These are phyloP conservation scores for Boletus vinaceobasis DNA, from an alignment of 768 basidiomycete species.

Conservation along the genomic window DNA sequence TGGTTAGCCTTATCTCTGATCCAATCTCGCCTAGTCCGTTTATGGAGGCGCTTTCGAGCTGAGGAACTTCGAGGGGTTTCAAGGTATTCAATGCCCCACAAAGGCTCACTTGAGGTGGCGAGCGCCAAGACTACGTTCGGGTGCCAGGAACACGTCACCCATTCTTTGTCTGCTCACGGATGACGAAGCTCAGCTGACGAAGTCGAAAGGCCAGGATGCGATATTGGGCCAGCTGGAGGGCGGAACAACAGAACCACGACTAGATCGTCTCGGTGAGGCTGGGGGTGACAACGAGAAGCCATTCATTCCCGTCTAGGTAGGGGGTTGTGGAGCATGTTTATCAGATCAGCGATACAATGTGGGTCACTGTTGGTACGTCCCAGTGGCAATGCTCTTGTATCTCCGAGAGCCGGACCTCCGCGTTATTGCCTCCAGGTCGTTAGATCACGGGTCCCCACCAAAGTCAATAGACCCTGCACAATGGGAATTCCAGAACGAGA, in stretches of 20 bases:
- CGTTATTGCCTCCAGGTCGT: neutral
- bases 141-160: conserved; percentile 45
- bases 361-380: neutral
- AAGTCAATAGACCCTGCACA: neutral
- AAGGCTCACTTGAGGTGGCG: conserved; percentile 51
- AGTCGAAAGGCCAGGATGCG: conserved; percentile 49
- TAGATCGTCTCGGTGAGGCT: conserved; percentile 33
- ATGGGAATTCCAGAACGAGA: neutral
- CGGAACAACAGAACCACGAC: conserved; percentile 29
- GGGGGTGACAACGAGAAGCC: conserved; percentile 36
- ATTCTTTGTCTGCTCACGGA: conserved; percentile 48
- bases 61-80: conserved; percentile 45
- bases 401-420: neutral
- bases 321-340: conserved; percentile 33
- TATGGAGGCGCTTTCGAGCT: conserved; percentile 49
- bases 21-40: conserved; percentile 33
- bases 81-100: conserved; percentile 33
- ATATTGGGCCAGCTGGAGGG: conserved; percentile 40
- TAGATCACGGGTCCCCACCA: conserved; percentile 3
- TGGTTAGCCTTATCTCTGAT: conserved; percentile 2
- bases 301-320: conserved; percentile 41
- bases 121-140: conserved; percentile 42
- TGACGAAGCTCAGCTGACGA: conserved; percentile 39
- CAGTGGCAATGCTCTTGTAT: neutral
- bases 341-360: neutral